Conservation (phyloP, 2,329 filamentous ascomycete genomes). For the Ophiostoma tasmaniense region DNA sequence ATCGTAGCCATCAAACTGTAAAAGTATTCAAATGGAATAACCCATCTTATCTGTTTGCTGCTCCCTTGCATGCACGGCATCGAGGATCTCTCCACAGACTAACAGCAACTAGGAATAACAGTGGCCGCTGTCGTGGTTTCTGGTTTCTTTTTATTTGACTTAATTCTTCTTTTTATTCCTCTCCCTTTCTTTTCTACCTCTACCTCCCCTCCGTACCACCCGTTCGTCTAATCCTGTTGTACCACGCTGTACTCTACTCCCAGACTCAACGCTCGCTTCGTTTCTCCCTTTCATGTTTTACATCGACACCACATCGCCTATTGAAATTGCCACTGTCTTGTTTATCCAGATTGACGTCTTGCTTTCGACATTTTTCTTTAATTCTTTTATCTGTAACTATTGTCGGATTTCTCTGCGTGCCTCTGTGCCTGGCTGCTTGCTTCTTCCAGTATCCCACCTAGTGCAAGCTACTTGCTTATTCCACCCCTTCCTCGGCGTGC, state of each 20-base stretch:
- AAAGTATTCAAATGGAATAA: too few species aligned
- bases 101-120: background rate
- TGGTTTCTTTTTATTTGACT: too few species aligned
- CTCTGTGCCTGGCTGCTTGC: background rate
- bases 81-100: background rate
- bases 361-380: background rate
- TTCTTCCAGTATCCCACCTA: background rate
- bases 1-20: too few species aligned
- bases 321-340: slow-evolving; percentile 10
- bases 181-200: background rate
- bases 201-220: background rate
- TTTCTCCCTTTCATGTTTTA: slow-evolving; percentile 1
- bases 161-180: background rate
- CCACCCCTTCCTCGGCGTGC: slow-evolving; percentile 8
- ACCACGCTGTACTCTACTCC: background rate
- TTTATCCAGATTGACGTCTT: slow-evolving; percentile 2
- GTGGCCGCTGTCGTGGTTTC: background rate
- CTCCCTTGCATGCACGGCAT: background rate
- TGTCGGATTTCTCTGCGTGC: background rate
- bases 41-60: background rate
- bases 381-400: background rate
- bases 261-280: slow-evolving; percentile 5
- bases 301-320: slow-evolving; percentile 6
- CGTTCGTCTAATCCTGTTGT: slow-evolving; percentile 3
- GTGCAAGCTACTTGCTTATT: background rate